These are phyloP conservation scores for Clavariopsis aquatica DNA, from an alignment of 495 filamentous ascomycete species.

Conservation along the genomic window DNA sequence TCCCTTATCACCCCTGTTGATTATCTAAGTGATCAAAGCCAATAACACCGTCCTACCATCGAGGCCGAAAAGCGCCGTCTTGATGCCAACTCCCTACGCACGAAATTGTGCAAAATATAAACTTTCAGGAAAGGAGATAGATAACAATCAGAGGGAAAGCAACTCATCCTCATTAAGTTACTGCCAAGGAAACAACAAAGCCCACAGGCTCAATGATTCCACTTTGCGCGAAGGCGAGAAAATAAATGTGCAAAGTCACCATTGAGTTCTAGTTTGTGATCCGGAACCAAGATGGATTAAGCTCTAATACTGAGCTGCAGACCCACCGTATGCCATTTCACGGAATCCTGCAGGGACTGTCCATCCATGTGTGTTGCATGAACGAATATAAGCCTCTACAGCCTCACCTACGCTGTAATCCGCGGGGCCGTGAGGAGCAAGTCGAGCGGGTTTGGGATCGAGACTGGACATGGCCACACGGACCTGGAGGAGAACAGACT, in stretches of 20 bases:
- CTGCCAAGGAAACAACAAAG: no score
- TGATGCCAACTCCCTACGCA: neutral
- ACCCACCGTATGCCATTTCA: conserved; percentile 41
- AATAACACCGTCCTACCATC: neutral
- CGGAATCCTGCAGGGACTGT: conserved; percentile 44
- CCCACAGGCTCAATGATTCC: no score
- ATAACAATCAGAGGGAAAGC: no score
- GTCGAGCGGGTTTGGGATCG: conserved; percentile 72
- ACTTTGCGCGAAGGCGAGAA: no score
- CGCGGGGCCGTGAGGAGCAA: conserved; percentile 45
- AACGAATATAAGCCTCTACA: conserved; percentile 68
- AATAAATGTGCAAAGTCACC: no score
- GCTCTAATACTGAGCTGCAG: neutral
- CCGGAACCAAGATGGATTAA: neutral
- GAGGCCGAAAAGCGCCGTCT: neutral
- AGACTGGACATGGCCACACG: conserved; percentile 69
- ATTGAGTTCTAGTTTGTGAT: no score
- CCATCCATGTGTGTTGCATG: conserved; percentile 65
- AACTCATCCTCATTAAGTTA: no score
- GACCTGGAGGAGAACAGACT: conserved; percentile 81
- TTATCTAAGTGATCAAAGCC: neutral
- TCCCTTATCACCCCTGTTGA: neutral
- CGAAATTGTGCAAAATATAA: neutral
- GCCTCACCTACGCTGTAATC: conserved; percentile 74
- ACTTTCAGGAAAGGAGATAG: neutral